These are phyloP conservation scores for Platanthera guangdongensis DNA, from an alignment of 106 monocot genomes.

Conservation along the genomic window DNA sequence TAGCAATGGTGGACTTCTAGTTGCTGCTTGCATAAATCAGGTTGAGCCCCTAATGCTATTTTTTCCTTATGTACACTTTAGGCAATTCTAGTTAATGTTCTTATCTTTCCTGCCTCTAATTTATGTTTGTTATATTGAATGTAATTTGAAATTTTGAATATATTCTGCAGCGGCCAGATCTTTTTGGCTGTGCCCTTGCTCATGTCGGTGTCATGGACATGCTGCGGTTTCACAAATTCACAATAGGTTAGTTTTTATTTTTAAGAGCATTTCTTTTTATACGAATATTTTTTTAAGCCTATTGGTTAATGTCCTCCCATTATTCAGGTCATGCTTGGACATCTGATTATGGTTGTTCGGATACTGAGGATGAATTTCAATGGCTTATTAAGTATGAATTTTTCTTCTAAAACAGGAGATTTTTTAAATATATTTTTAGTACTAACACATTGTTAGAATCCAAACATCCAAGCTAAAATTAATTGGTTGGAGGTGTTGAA, in stretches of 20 bases:
- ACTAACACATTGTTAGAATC: too few relatives aligned
- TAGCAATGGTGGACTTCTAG: conserved; percentile 93
- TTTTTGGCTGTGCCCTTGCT: conserved; percentile 91
- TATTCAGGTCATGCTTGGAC: conserved; percentile 79
- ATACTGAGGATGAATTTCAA: conserved; percentile 73
- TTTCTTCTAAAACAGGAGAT: neutral
- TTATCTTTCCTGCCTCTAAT: neutral
- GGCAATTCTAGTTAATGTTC: neutral
- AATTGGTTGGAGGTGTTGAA: too few relatives aligned
- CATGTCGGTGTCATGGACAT: conserved; percentile 99
- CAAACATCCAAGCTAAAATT: too few relatives aligned
- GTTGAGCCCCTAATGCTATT: conserved; percentile 10
- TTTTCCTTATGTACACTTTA: neutral
- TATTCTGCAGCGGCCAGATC: conserved; percentile 73
- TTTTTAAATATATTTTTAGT: neutral
- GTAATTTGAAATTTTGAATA: conserved; percentile 6
- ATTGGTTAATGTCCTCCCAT: conserved; percentile 1
- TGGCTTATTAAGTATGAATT: conserved; percentile 83
- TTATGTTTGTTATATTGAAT: neutral
- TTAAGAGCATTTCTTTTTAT: neutral
- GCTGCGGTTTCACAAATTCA: conserved; percentile 95
- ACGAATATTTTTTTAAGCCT: neutral
- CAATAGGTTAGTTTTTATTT: conserved; percentile 45
- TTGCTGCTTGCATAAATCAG: conserved; percentile 97
- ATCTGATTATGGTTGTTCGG: conserved; percentile 91